phyloP scores from a whole-genome alignment of 1,284 basidiomycete genomes.

The Tilletia walkeri region DNA sequence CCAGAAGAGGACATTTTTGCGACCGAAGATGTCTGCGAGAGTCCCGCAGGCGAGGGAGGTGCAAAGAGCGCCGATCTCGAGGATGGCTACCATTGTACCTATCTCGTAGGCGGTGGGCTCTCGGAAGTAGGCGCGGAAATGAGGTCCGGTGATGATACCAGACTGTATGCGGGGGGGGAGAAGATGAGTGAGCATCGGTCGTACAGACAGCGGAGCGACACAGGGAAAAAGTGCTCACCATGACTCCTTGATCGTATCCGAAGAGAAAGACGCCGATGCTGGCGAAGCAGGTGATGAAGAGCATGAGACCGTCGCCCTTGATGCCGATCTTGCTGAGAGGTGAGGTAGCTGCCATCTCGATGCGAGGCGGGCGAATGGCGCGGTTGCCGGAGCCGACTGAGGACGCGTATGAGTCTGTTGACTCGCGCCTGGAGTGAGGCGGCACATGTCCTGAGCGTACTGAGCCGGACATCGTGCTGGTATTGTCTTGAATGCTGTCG shows the following conservation, averaged over 20 bases:
- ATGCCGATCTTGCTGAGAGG: conserved; percentile 44
- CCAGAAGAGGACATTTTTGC: conserved; percentile 79
- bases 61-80: conserved; percentile 74
- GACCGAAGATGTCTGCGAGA: conserved; percentile 81
- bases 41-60: conserved; percentile 86
- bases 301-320: conserved; percentile 48
- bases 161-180: not conserved
- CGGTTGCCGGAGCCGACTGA: conserved; percentile 6
- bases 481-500: not conserved
- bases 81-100: conserved; percentile 76
- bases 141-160: conserved; percentile 88
- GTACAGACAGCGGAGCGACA: too few relatives aligned
- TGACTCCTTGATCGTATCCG: conserved; percentile 56
- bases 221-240: conserved; percentile 25
- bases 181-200: not conserved
- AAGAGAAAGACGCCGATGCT: conserved; percentile 69
- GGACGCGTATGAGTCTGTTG: conserved; percentile 8
- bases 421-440: conserved; percentile 15
- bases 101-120: conserved; percentile 66
- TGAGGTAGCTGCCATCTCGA: conserved; percentile 29
- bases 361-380: conserved; percentile 4
- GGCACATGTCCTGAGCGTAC: not conserved
- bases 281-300: conserved; percentile 67
- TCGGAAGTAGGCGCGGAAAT: conserved; percentile 67
- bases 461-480: not conserved